Percentiles rank a stretch among this genome's conserved stretches.
Conservation (phyloP, 768 basidiomycete species). For the Leccinum ochraceum region DNA sequence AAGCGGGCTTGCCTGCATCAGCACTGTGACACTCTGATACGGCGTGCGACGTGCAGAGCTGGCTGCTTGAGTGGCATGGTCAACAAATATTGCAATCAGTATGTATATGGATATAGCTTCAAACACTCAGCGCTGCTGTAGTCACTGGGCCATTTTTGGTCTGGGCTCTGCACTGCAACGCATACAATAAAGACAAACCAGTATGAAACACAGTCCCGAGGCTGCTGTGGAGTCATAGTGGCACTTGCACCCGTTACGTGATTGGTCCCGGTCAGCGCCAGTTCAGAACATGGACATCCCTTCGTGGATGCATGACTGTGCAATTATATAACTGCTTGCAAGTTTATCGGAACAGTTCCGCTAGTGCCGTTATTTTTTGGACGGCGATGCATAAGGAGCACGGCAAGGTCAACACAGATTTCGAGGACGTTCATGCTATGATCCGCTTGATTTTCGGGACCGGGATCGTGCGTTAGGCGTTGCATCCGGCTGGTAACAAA, state of each 20-base stretch:
- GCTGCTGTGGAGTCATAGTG: neutral
- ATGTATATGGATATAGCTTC: neutral
- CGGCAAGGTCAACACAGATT: neutral
- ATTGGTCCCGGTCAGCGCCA: neutral
- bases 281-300: neutral
- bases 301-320: neutral
- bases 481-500: neutral
- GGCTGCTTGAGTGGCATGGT: neutral
- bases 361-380: neutral
- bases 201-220: neutral
- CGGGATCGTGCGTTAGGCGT: neutral
- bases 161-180: neutral
- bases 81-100: neutral
- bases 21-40: neutral
- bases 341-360: neutral
- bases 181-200: neutral
- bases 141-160: neutral
- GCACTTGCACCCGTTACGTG: slow-evolving; percentile 3
- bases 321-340: neutral
- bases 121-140: neutral
- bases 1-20: neutral
- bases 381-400: neutral
- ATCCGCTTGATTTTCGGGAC: neutral
- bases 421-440: neutral
- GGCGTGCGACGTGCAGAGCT: neutral